A percentile compares a stretch with the other conserved stretches of the same genome.
Conservation (phyloP, 306 rosid species). For the Vigna angularis region DNA sequence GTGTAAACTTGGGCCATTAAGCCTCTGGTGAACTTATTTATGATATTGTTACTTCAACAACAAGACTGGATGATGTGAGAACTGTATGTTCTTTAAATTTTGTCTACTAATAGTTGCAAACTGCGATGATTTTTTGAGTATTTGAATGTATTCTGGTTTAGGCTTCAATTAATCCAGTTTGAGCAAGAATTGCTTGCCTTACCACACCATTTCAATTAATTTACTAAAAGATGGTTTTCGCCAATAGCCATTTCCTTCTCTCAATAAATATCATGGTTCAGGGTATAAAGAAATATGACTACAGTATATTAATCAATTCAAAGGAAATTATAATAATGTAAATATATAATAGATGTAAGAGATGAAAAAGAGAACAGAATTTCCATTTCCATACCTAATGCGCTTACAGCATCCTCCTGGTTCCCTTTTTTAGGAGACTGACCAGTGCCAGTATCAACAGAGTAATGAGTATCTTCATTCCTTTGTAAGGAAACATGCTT, state of each 20-base stretch:
- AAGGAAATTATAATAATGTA: background rate
- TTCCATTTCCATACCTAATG: constrained; percentile 38
- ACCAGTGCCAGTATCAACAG: constrained; percentile 4
- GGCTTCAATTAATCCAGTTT: too few species aligned
- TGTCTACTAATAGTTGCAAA: too few species aligned
- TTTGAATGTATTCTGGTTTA: too few species aligned
- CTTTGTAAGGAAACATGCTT: background rate
- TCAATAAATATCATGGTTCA: background rate
- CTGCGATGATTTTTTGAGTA: too few species aligned
- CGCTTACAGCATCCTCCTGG: constrained; percentile 17
- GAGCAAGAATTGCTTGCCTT: background rate
- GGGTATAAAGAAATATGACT: constrained; percentile 9
- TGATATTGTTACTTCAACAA: too few species aligned
- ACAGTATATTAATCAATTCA: background rate
- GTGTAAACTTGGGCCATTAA: too few species aligned
- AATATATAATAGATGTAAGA: background rate
- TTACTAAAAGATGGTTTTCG: background rate
- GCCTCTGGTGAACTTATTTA: too few species aligned
- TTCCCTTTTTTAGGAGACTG: background rate
- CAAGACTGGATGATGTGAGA: too few species aligned
- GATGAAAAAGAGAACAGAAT: background rate
- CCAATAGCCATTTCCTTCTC: background rate
- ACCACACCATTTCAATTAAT: background rate
- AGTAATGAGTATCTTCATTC: constrained; percentile 3
- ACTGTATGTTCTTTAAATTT: too few species aligned